These are phyloP conservation scores for Alloteropsis angusta DNA, from an alignment of 202 grass and related monocot species.

Conservation along the genomic window DNA sequence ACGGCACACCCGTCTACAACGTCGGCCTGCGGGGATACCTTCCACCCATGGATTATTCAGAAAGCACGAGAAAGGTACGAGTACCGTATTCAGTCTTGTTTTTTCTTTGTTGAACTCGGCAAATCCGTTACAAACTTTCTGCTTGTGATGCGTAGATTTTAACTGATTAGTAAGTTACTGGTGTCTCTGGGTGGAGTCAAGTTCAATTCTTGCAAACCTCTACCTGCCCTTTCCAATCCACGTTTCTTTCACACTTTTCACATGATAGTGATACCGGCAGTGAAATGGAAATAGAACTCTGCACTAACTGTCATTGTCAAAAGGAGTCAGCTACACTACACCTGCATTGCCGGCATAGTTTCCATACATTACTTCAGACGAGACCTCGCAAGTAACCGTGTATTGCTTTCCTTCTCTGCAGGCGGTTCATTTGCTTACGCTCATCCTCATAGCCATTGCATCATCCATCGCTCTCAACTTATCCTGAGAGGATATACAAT, in stretches of 20 bases:
- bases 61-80: conserved; percentile 25
- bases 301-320: neutral
- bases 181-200: neutral
- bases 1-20: conserved; percentile 73
- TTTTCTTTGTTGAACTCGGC: neutral
- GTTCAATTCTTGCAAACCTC: neutral
- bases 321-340: neutral
- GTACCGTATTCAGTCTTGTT: neutral
- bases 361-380: neutral
- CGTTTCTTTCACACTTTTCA: neutral
- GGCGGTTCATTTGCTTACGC: conserved; percentile 28
- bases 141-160: neutral
- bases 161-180: neutral
- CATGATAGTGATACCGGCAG: neutral
- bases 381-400: neutral
- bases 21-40: conserved; percentile 69
- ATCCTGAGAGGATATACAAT: conserved; percentile 43
- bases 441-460: conserved; percentile 29
- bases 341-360: neutral
- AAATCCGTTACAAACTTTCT: conserved; percentile 14
- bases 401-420: conserved; percentile 17
- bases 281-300: conserved; percentile 2
- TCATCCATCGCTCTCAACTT: conserved; percentile 36
- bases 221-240: neutral
- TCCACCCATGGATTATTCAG: conserved; percentile 39